phyloP scores from a whole-genome alignment of 768 basidiomycete species.

The Lactarius quietus region DNA sequence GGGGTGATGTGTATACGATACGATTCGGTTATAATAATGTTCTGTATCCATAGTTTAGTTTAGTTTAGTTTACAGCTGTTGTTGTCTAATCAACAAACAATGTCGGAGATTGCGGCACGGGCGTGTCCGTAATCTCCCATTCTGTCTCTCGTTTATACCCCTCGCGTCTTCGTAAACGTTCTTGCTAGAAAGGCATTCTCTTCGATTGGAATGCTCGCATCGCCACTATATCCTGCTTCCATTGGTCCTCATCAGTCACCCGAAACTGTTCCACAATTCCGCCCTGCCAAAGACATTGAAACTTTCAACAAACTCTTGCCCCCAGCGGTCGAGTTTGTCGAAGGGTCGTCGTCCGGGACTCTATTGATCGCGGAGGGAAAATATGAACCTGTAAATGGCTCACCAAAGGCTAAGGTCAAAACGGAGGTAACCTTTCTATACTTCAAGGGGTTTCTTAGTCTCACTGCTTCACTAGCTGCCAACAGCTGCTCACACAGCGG shows the following conservation, averaged over 20 bases:
- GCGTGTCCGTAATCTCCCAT: not conserved
- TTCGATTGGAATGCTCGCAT: conserved; percentile 55
- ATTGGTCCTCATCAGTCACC: conserved; percentile 51
- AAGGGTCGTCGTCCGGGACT: conserved; percentile 77
- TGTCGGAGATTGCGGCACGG: conserved; percentile 10
- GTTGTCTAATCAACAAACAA: conserved; percentile 12
- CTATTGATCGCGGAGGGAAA: conserved; percentile 69
- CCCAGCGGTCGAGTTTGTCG: conserved; percentile 78
- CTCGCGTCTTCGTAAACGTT: not conserved
- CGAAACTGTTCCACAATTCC: conserved; percentile 53
- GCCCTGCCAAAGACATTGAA: conserved; percentile 68
- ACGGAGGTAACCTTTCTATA: conserved; percentile 41
- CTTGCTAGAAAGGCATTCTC: not conserved
- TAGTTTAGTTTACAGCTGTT: not conserved
- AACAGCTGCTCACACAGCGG: conserved; percentile 2
- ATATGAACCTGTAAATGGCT: conserved; percentile 77
- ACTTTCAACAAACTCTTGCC: conserved; percentile 75
- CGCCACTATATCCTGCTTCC: conserved; percentile 53
- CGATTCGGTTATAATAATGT: not conserved
- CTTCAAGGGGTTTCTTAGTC: not conserved
- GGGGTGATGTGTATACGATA: not conserved
- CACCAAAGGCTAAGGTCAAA: conserved; percentile 47
- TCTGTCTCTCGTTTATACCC: not conserved
- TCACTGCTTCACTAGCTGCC: conserved; percentile 4
- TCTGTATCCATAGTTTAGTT: conserved; percentile 5